These are phyloP conservation scores for Amanita jacksonii DNA, from an alignment of 768 basidiomycete species.

Conservation along the genomic window DNA sequence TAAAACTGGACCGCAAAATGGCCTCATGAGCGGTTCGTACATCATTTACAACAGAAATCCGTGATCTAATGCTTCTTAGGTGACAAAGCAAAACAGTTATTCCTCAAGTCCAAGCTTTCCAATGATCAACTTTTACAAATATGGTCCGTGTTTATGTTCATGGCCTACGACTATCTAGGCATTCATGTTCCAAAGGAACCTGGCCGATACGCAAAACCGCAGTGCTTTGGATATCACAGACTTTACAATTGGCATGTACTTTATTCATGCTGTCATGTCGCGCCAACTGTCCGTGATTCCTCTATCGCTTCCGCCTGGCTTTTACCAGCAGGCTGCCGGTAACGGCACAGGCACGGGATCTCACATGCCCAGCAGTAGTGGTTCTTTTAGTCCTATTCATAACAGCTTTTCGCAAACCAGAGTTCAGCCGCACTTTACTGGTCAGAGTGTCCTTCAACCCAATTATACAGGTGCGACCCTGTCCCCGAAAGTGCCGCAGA, in stretches of 20 bases:
- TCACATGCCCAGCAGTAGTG: conserved; percentile 55
- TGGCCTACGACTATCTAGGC: conserved; percentile 1
- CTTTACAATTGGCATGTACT: conserved; percentile 93
- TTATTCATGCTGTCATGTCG: conserved; percentile 91
- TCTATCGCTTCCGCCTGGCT: conserved; percentile 61
- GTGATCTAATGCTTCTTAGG: conserved; percentile 29
- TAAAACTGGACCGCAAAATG: conserved; percentile 60
- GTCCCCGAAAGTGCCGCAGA: conserved; percentile 22
- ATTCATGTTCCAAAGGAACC: conserved; percentile 45
- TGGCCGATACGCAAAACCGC: conserved; percentile 92
- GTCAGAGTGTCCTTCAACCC: conserved; percentile 43
- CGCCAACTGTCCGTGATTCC: conserved; percentile 66
- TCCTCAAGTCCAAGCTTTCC: conserved; percentile 82
- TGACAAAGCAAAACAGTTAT: conserved; percentile 83
- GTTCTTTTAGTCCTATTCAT: conserved; percentile 48
- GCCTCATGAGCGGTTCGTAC: conserved; percentile 63
- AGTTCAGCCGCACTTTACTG: conserved; percentile 58
- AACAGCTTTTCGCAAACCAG: conserved; percentile 31
- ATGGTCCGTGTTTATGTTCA: conserved; percentile 49
- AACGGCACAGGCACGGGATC: conserved; percentile 24
- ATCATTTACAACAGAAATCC: background rate
- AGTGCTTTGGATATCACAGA: conserved; percentile 84
- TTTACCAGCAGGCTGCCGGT: conserved; percentile 77
- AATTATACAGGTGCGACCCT: conserved; percentile 33
- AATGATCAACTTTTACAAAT: conserved; percentile 87